These are phyloP conservation scores for Cutaneotrichosporon sp. DNA, from an alignment of 1,284 basidiomycete species.

Conservation along the genomic window DNA sequence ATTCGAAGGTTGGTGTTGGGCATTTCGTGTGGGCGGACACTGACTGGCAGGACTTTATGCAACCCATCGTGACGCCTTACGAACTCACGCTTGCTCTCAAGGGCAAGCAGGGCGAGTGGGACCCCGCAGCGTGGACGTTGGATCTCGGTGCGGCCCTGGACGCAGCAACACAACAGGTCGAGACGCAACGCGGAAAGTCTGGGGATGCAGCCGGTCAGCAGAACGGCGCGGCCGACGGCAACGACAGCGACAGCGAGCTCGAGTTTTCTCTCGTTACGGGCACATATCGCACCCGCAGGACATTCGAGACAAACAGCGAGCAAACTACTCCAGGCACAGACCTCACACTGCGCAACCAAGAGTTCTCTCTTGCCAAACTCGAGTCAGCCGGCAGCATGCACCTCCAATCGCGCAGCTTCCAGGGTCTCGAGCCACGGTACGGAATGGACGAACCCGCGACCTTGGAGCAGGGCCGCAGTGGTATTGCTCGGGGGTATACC, in stretches of 20 bases:
- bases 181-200: constrained; percentile 12
- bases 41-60: constrained; percentile 66
- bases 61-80: constrained; percentile 90
- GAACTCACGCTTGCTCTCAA: constrained; percentile 78
- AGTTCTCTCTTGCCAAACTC: constrained; percentile 53
- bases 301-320: constrained; percentile 13
- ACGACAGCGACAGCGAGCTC: constrained; percentile 56
- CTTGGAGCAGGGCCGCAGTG: constrained; percentile 81
- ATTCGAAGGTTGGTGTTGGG: constrained; percentile 54
- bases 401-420: constrained; percentile 59
- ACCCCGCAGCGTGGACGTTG: constrained; percentile 57
- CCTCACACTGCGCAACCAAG: constrained; percentile 61
- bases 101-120: constrained; percentile 69
- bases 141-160: constrained; percentile 38
- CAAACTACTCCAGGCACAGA: constrained; percentile 7
- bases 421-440: constrained; percentile 72
- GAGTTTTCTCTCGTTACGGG: constrained; percentile 84
- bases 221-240: constrained; percentile 18
- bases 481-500: constrained; percentile 81
- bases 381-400: constrained; percentile 64
- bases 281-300: constrained; percentile 62
- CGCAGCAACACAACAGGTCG: constrained; percentile 13
- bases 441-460: constrained; percentile 74
- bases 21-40: constrained; percentile 46
- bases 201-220: constrained; percentile 4